phyloP scores from a whole-genome alignment of 148 eudicot species.

The Bassia scoparia region DNA sequence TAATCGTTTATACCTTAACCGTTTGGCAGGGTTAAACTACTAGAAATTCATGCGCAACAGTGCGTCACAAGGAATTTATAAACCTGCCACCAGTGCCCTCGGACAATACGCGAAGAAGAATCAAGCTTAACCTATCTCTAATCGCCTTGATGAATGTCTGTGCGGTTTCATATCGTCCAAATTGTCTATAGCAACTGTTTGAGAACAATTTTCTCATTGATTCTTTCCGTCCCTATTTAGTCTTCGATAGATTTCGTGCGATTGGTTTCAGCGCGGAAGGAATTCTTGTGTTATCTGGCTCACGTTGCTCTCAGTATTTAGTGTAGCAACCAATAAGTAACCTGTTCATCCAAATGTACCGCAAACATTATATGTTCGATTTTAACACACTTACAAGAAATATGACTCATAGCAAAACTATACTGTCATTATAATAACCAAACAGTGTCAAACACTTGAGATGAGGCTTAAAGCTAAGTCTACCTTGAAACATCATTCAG shows the following conservation, averaged over 20 bases:
- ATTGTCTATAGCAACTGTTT: conserved; percentile 35
- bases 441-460: neutral
- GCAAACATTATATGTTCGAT: too few relatives aligned
- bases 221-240: conserved; percentile 31
- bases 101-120: conserved; percentile 67
- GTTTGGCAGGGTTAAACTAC: neutral
- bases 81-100: conserved; percentile 99
- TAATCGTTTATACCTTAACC: too few relatives aligned
- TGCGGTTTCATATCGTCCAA: conserved; percentile 70
- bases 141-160: conserved; percentile 55
- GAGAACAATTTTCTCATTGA: conserved; percentile 35
- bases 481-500: conserved; percentile 84
- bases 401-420: neutral
- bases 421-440: neutral
- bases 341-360: conserved; percentile 33
- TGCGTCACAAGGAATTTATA: neutral
- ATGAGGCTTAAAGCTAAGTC: neutral
- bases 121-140: conserved; percentile 90
- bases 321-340: conserved; percentile 88
- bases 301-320: conserved; percentile 62
- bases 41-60: neutral
- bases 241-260: conserved; percentile 16
- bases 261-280: conserved; percentile 24
- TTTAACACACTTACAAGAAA: too few relatives aligned
- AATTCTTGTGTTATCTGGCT: conserved; percentile 46